These are phyloP conservation scores for Teunomyces gatunensis DNA, from an alignment of 805 yeast species.

Conservation along the genomic window DNA sequence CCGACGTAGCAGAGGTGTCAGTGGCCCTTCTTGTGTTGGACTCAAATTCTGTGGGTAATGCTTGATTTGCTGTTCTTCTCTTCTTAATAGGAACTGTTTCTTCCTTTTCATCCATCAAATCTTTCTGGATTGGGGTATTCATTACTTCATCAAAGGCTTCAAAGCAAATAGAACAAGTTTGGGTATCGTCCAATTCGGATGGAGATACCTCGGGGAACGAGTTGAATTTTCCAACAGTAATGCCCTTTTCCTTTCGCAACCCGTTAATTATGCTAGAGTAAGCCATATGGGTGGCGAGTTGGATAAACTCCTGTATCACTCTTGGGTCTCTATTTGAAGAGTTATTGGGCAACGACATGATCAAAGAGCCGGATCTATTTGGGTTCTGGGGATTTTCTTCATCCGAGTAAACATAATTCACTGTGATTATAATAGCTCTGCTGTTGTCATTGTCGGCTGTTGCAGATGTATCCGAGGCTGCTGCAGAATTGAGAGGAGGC, in stretches of 20 bases:
- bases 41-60: neutral
- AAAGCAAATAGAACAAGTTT: constrained; percentile 53
- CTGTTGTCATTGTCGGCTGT: constrained; percentile 13
- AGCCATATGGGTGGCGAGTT: constrained; percentile 70
- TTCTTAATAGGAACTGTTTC: constrained; percentile 5
- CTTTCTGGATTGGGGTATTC: neutral
- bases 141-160: constrained; percentile 23
- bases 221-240: constrained; percentile 50
- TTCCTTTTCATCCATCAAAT: constrained; percentile 1
- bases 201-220: constrained; percentile 40
- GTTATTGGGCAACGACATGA: constrained; percentile 66
- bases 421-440: constrained; percentile 42
- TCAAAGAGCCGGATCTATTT: constrained; percentile 54
- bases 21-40: neutral
- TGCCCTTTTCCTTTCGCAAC: constrained; percentile 49
- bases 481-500: neutral
- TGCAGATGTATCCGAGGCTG: constrained; percentile 4
- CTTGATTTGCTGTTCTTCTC: neutral
- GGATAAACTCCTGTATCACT: constrained; percentile 56
- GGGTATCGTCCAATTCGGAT: constrained; percentile 26
- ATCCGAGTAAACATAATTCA: constrained; percentile 42
- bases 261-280: constrained; percentile 57
- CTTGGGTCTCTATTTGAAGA: constrained; percentile 58
- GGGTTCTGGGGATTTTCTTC: constrained; percentile 37
- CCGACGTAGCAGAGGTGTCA: neutral